Evolutionary conservation across 2,329 filamentous ascomycete genomes (phyloP), one percentile per base, ranked within the genome.

Genomic region (Diaporthe humulicola): DNA sequence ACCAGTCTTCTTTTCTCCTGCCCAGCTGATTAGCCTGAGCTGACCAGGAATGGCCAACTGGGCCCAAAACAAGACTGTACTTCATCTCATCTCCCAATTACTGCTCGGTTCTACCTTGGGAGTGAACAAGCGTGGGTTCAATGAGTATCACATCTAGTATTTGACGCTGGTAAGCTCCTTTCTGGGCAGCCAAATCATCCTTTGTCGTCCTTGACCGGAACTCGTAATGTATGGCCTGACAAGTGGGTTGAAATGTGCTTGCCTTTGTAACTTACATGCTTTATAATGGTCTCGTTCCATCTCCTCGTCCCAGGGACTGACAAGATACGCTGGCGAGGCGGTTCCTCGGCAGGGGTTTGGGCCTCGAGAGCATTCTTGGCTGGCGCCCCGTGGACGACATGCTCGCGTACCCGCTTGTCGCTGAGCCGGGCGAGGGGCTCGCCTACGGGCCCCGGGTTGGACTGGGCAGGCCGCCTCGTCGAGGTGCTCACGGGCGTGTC

Each of bases 401-500:
- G 76, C 87, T 83, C 78, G 79, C 77, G 58, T 84, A 84, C 72
- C 88, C 87, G 0, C 77, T 88, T 40, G 81, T 82, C 66, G 87
- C 87, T 73, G 76, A 80, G 6, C 86, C 89, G 0, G 88, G 88
- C 1, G 81, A 84, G 4, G 83, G 84, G 8, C 90, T 88, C 88
- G 80, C 79, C 28, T 90, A 90, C 74, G 87, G 88, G 5, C 79
- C 83, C 83, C 4, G 80, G 81, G 0, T 74, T 85, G 50, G 88
- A 90, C 80, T 90, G 86, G 83, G 87, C 85, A 0, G 87, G 86
- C 4, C 73, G 84, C 3, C 79, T 85, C 0, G 79, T 90, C 6
- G 85, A 88, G 78, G 79, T 79, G 5, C 60, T 86, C 7, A 85
- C 84, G 0, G 83, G 83, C 7, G 77, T 81, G 69, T 77, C 76